phyloP scores from a whole-genome alignment of 2,329 filamentous ascomycete species.

The Celoporthe dispersa region DNA sequence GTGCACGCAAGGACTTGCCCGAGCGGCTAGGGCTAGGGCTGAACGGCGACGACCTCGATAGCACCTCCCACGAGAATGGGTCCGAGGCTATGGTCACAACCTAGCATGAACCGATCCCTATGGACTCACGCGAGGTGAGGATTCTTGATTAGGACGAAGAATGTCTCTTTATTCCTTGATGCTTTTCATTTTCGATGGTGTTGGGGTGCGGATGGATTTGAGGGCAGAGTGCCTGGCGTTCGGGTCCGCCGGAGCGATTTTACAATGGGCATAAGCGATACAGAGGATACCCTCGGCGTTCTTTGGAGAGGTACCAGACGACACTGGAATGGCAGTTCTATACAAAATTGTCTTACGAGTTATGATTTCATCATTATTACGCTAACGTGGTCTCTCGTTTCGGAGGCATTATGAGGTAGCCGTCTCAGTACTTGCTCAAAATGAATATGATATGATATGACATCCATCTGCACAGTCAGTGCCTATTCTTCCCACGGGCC shows the following conservation, averaged over 20 bases:
- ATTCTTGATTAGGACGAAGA: background rate
- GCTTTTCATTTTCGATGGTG: conserved; percentile 1
- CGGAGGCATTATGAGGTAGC: background rate
- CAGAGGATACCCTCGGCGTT: conserved; percentile 28
- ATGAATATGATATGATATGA: background rate
- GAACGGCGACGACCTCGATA: conserved; percentile 42
- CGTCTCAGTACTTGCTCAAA: background rate
- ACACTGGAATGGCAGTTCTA: conserved; percentile 10
- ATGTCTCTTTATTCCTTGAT: background rate
- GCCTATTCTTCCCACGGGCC: background rate
- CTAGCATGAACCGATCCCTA: conserved; percentile 36
- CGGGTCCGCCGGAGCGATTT: conserved; percentile 27
- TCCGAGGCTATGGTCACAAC: conserved; percentile 59
- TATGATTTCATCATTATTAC: conserved; percentile 11
- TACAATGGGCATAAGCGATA: conserved; percentile 19
- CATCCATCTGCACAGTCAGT: background rate
- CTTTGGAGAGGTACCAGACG: conserved; percentile 9
- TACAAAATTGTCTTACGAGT: conserved; percentile 34
- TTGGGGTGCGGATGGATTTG: conserved; percentile 28
- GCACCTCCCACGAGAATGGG: conserved; percentile 43
- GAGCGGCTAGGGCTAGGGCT: conserved; percentile 46
- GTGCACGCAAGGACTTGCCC: conserved; percentile 47
- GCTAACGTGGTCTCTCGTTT: background rate
- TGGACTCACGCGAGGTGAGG: background rate
- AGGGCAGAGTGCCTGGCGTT: conserved; percentile 30